A percentile compares a stretch with the other conserved stretches of the same genome.
phyloP scores from a whole-genome alignment of 495 filamentous ascomycete genomes.

The Penicillium pulvis region DNA sequence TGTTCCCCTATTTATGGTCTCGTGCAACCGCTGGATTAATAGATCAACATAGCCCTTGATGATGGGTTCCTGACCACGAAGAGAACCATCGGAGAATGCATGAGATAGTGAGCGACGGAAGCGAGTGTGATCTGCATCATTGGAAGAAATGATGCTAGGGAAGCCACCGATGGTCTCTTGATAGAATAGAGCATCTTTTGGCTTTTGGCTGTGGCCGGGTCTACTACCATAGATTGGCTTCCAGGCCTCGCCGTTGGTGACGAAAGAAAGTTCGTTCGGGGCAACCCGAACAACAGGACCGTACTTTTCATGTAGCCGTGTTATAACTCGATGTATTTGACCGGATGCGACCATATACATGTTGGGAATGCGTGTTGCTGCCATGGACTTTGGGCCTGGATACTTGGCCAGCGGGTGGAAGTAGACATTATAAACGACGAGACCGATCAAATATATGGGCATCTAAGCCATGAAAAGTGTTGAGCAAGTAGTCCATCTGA shows the following conservation, averaged over 20 bases:
- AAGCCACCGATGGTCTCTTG: slow-evolving; percentile 1
- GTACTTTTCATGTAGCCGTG: slow-evolving; percentile 38
- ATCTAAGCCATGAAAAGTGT: not conserved
- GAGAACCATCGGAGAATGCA: slow-evolving; percentile 51
- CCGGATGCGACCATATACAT: slow-evolving; percentile 18
- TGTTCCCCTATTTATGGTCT: slow-evolving; percentile 21
- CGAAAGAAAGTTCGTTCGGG: slow-evolving; percentile 53
- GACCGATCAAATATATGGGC: not conserved
- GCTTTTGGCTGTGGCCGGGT: slow-evolving; percentile 18
- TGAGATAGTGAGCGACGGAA: slow-evolving; percentile 51
- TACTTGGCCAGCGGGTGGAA: slow-evolving; percentile 52
- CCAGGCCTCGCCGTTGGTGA: slow-evolving; percentile 48
- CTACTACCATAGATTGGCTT: slow-evolving; percentile 56
- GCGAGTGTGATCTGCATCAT: slow-evolving; percentile 40
- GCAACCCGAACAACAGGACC: slow-evolving; percentile 54
- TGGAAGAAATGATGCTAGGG: slow-evolving; percentile 31
- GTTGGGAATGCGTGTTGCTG: slow-evolving; percentile 24
- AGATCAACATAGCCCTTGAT: slow-evolving; percentile 49
- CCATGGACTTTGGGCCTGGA: slow-evolving; percentile 47
- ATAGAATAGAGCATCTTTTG: slow-evolving; percentile 25
- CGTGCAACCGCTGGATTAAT: slow-evolving; percentile 46
- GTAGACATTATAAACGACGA: slow-evolving; percentile 47
- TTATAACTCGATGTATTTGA: slow-evolving; percentile 3
- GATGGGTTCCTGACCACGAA: slow-evolving; percentile 47
- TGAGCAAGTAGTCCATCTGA: not conserved